Evolutionary conservation across 306 rosid species (phyloP), one percentile per base, ranked within the genome.

Genomic region (Pterocarpus macrocarpus): DNA sequence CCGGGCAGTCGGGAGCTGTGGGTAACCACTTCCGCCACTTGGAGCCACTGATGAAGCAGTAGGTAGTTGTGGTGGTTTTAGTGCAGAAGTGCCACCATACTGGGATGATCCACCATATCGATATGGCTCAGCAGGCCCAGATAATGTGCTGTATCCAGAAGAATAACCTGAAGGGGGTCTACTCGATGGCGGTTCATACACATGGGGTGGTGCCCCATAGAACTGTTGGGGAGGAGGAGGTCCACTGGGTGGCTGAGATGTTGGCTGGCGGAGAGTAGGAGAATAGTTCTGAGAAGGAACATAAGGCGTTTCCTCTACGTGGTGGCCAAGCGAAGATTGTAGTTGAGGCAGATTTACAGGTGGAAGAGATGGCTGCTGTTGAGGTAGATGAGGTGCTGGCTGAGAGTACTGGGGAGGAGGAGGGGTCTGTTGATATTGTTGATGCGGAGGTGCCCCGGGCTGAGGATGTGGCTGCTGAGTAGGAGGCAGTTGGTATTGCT

Each of bases 1-100:
- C 52, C 92, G 87, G 35, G 97, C 98, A 43, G 95, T 88, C 32
- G 98, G 98, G 55, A 89, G 91, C 79, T 90, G 97, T 30, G 94
- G 97, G 85, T 94, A 94, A 64, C 94, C 91, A 63, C 88, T 84
- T 85, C 95, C 95, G 64, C 91, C 91, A 49, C 88, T 83, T 59
- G 79, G 83, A 71, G 89, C 76, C 47, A 73, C 65, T 3, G 89
- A 69, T 4, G 90, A 66, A 69, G 90, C 76, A 76, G 88, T 83
- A 30, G 89, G 84, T 50, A 89, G 79, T 55, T 85, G 93, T 49
- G 77, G 89, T 53, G 86, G 90, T 80, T 89, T 92, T 30, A 64
- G 70, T 7, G 84, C 64, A n/a, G 92, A 59, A 68, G 78, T 17
- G 53, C 84, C 78, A 32, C 90, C 92, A 86, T 89, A 91, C 50